Percentiles rank a stretch among this genome's conserved stretches.
These are phyloP conservation scores for Blastosporella zonata DNA, from an alignment of 1,284 basidiomycete species.

Conservation along the genomic window DNA sequence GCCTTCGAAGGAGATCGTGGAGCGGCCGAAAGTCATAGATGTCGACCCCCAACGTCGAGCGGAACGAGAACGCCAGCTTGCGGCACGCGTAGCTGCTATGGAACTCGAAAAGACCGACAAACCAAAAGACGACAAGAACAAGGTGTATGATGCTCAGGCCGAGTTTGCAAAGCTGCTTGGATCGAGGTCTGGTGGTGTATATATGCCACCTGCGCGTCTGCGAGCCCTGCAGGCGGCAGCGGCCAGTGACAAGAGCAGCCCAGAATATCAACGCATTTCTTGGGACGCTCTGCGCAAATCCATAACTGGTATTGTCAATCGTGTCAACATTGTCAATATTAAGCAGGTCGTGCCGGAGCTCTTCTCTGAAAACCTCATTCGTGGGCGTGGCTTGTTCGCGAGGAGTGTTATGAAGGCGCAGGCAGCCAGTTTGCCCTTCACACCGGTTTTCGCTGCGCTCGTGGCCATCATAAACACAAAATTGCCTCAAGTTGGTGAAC, in stretches of 20 bases:
- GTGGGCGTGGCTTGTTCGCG: slow-evolving; percentile 86
- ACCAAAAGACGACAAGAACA: slow-evolving; percentile 45
- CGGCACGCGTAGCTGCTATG: slow-evolving; percentile 67
- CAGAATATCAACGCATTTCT: slow-evolving; percentile 94
- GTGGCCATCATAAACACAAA: slow-evolving; percentile 97
- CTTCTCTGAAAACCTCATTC: slow-evolving; percentile 88
- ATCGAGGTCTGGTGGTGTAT: slow-evolving; percentile 89
- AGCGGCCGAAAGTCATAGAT: slow-evolving; percentile 63
- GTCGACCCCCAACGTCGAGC: slow-evolving; percentile 75
- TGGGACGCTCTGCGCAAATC: slow-evolving; percentile 99
- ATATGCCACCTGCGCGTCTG: slow-evolving; percentile 92
- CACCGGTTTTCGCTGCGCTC: slow-evolving; percentile 94
- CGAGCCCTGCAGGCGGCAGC: slow-evolving; percentile 91
- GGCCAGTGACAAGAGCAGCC: slow-evolving; percentile 77
- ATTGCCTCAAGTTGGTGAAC: slow-evolving; percentile 92
- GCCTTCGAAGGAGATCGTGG: slow-evolving; percentile 31
- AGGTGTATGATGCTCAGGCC: slow-evolving; percentile 64
- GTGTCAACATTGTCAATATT: slow-evolving; percentile 95
- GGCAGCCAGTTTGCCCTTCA: slow-evolving; percentile 93
- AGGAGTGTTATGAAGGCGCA: slow-evolving; percentile 98
- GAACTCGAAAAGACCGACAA: slow-evolving; percentile 65
- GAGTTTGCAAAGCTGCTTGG: slow-evolving; percentile 81
- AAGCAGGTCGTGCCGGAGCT: slow-evolving; percentile 95
- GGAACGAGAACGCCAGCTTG: slow-evolving; percentile 77
- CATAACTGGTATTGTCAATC: slow-evolving; percentile 99